Percentiles rank a stretch among this genome's conserved stretches.
These are phyloP conservation scores for Fusarium protoensiforme DNA, from an alignment of 2,329 filamentous ascomycete genomes.

Conservation along the genomic window DNA sequence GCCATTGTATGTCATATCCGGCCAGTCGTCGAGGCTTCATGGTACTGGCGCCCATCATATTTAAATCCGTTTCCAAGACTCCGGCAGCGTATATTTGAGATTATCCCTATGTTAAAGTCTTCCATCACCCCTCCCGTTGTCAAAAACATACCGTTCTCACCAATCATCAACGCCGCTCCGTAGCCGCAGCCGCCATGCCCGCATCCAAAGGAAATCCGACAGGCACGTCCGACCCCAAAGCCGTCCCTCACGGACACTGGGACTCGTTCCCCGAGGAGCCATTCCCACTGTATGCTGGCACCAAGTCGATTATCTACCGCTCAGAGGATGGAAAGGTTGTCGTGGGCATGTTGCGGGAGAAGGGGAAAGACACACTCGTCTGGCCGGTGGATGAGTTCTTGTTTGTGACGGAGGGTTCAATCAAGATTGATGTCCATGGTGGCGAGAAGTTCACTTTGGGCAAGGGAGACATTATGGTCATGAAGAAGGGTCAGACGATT, in stretches of 20 bases:
- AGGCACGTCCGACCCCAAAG: background rate
- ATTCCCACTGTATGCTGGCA: background rate
- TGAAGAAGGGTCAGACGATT: background rate
- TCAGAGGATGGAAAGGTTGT: background rate
- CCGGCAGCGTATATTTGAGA: background rate
- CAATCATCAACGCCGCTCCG: background rate
- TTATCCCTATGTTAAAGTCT: background rate
- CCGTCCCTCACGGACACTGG: background rate
- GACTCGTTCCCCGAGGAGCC: background rate
- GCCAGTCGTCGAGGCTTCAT: background rate
- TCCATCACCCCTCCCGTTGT: background rate
- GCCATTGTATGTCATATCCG: background rate
- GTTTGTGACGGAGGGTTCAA: background rate
- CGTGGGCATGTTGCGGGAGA: background rate
- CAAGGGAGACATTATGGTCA: background rate
- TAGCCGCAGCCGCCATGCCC: background rate
- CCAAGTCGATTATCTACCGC: background rate
- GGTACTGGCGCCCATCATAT: background rate
- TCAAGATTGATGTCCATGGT: background rate
- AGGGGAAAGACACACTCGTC: background rate
- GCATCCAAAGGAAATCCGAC: background rate
- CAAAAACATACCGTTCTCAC: background rate
- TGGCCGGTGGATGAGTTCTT: background rate
- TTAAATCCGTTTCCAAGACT: background rate
- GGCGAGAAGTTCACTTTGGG: background rate